Percentiles rank a stretch among this genome's conserved stretches.
Conservation (phyloP, 805 yeast species). For the Isabelozyma pseudorhagii region DNA sequence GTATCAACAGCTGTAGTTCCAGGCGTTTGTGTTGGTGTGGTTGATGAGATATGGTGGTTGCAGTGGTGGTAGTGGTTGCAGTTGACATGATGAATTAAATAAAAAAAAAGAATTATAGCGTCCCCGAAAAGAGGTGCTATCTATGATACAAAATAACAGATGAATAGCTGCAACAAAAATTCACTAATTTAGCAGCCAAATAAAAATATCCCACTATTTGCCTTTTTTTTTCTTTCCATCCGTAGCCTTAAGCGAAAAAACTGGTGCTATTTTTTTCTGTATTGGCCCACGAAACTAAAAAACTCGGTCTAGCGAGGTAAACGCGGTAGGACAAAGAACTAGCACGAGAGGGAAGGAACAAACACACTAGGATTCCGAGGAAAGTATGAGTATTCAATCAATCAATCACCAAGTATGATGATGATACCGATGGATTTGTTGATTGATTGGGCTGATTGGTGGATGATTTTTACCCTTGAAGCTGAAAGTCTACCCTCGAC, state of each 20-base stretch:
- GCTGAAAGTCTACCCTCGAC: neutral
- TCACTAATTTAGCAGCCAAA: neutral
- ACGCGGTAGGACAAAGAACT: neutral
- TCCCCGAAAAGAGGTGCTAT: neutral
- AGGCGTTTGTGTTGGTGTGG: constrained; percentile 16
- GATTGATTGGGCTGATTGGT: neutral
- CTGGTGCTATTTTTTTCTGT: neutral
- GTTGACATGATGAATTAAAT: neutral
- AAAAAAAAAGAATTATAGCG: neutral
- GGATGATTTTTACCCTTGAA: neutral
- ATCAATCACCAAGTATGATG: neutral
- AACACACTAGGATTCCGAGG: neutral
- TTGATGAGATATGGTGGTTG: neutral
- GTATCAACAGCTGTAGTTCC: constrained; percentile 50
- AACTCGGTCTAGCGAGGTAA: neutral
- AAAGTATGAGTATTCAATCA: neutral
- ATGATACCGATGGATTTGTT: neutral
- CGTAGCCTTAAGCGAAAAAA: neutral
- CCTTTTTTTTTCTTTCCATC: neutral
- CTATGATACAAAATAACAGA: neutral
- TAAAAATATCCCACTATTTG: neutral
- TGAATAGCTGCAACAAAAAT: neutral
- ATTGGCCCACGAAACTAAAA: neutral
- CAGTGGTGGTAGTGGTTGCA: neutral
- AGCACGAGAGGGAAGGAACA: neutral